Evolutionary conservation across 2,329 filamentous ascomycete species (phyloP).

Genomic region (Aspergillus ochraceoroseus): DNA sequence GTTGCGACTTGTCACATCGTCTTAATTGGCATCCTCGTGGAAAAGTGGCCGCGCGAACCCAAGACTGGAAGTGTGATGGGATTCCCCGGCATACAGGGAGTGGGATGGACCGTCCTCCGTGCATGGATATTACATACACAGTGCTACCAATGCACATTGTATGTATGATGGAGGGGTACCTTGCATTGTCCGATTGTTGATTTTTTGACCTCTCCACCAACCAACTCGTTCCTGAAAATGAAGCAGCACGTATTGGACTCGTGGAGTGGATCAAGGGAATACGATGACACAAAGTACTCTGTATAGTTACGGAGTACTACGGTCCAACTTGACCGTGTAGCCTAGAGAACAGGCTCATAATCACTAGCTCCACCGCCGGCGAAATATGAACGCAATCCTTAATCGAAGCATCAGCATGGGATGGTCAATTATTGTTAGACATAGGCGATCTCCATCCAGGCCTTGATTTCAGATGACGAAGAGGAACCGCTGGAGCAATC

Average conservation of each 20-base stretch:
- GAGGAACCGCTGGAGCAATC: constrained; percentile 11
- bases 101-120: constrained; percentile 10
- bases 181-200: constrained; percentile 16
- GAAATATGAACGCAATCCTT: too few species aligned
- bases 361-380: too few species aligned
- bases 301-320: too few species aligned
- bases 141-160: constrained; percentile 12
- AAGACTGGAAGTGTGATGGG: constrained; percentile 15
- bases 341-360: too few species aligned
- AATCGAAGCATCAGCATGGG: too few species aligned
- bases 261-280: too few species aligned
- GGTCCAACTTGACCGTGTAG: too few species aligned
- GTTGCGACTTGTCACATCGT: constrained; percentile 20
- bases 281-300: too few species aligned
- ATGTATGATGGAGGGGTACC: constrained; percentile 17
- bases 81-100: constrained; percentile 11
- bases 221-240: constrained; percentile 4
- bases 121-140: constrained; percentile 5
- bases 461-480: constrained; percentile 12
- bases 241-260: neutral
- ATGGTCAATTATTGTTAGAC: too few species aligned
- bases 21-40: constrained; percentile 17
- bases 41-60: constrained; percentile 6
- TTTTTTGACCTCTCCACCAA: constrained; percentile 4
- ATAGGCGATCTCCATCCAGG: constrained; percentile 13